Evolutionary conservation across 1,139 yeast species (phyloP), one percentile per base, ranked within the genome.

Genomic region (Komagataea norvegica): DNA sequence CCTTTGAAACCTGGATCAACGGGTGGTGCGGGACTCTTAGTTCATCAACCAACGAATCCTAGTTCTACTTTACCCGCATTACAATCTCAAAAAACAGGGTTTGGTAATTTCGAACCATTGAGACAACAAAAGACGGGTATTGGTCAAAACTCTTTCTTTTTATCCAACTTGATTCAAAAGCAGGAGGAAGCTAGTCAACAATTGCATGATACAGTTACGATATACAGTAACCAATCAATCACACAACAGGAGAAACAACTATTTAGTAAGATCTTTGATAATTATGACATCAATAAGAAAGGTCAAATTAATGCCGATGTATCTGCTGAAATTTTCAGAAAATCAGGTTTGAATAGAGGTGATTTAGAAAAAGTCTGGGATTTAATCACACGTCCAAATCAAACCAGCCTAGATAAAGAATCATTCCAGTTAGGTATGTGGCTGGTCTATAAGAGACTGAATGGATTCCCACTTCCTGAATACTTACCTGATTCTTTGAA

Each of bases 351-450:
- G 48, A 72, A 79, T 41, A 77, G 96, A 60, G 73, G 78, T 8
- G 96, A 89, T 51, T 70, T 91, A 45, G 97, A 89, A 59, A 70
- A 79, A 26, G 86, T 91, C 46, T 91, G 98, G 98, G 87, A 83
- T 38, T 66, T 83, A 47, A 75, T 83, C 25, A 89, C 84, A 54
- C 68, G 76, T 16, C 77, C 79, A 38, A 81, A 82, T 53, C 71
- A 79, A 41, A 88, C 91, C 2, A 79, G 76, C 55, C 68, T 83
- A 48, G 82, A 81, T 56, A 79, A 76, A 52, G 89, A 83, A 57
- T 88, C 82, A 52, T 83, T 83, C 62, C 81, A 88, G 0, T 81
- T 82, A 33, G 91, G 91, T 17, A 83, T 83, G 93, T 89, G 83
- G 62, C 64, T 83, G 46, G 84, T 83, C 25, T 83, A 83, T 60